Evolutionary conservation across 306 rosid genomes (phyloP), one percentile per base, ranked within the genome.

Genomic region (Dicorynia guianensis): DNA sequence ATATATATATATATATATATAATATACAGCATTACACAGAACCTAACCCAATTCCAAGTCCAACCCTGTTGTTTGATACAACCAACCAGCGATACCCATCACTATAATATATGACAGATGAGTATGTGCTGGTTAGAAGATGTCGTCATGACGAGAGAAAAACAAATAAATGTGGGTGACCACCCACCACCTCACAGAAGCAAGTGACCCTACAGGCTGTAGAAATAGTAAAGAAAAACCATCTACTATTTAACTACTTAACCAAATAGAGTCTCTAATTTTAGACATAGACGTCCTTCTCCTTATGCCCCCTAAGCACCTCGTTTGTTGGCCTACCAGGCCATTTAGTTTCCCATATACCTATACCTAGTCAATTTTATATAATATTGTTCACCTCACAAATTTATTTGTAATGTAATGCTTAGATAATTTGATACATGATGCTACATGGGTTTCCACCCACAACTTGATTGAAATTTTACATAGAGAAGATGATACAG

Each of bases 251-350:
- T 74, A 79, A 80, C 85, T 81, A 82, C 82, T 67, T 68, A 67
- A 73, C 77, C 83, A 72, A 78, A 76, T 69, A 70, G 72, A 69
- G 44, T 66, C 13, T 64, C 78, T 65, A 69, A 57, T 85, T 84
- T 70, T 59, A 56, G 40, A 77, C 78, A 59, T 47, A 59, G 70
- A 60, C 75, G 83, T 79, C 81, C 67, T 18, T 72, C 33, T 70
- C 58, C 66, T 74, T 71, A 64, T 75, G 63, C 69, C 70, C 61
- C 63, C 14, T n/a, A 53, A 61, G 62, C 74, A 77, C 73, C 74
- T 40, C 73, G 54, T 77, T 63, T 56, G 79, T 76, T 83, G 88
- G 79, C 86, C 86, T 75, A 78, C 86, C 80, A 66, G 42, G 53
- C 73, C 67, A 65, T 71, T 57, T 74, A 38, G 59, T 71, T 79